These are phyloP conservation scores for Hypomyces rosellus DNA, from an alignment of 2,329 filamentous ascomycete genomes.

Conservation along the genomic window DNA sequence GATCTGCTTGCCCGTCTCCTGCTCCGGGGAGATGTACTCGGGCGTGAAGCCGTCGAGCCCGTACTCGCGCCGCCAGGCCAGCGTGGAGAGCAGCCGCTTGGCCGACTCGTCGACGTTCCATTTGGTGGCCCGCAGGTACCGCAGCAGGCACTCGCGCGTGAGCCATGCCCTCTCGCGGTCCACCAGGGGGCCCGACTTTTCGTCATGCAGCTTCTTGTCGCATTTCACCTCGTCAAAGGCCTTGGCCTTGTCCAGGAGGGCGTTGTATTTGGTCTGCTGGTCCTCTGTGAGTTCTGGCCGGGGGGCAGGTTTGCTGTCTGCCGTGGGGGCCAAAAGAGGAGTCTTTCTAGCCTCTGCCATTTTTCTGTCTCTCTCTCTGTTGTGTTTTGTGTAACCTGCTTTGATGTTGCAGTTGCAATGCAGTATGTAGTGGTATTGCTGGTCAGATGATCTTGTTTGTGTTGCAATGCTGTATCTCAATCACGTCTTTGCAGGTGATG, in stretches of 20 bases:
- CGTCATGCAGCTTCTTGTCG: slow-evolving; percentile 46
- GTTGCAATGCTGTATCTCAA: background rate
- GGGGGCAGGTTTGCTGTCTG: slow-evolving; percentile 51
- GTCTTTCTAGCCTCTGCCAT: slow-evolving; percentile 8
- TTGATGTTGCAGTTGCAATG: background rate
- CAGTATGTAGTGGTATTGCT: background rate
- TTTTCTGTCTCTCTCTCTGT: background rate
- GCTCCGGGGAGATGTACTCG: slow-evolving; percentile 87
- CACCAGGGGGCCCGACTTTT: slow-evolving; percentile 59
- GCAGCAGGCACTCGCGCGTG: slow-evolving; percentile 83
- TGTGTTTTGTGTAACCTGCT: background rate
- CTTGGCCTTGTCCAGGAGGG: slow-evolving; percentile 63
- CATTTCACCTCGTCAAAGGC: slow-evolving; percentile 60
- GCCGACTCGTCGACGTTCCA: slow-evolving; percentile 73
- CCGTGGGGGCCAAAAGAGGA: slow-evolving; percentile 35
- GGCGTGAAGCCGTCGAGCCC: slow-evolving; percentile 71
- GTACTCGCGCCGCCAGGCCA: slow-evolving; percentile 88
- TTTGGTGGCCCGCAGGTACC: slow-evolving; percentile 90
- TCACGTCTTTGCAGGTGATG: background rate
- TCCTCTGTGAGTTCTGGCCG: slow-evolving; percentile 62
- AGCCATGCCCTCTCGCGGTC: slow-evolving; percentile 85
- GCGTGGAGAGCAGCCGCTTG: slow-evolving; percentile 71
- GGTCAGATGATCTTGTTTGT: background rate
- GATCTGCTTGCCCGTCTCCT: slow-evolving; percentile 94
- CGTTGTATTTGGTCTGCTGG: slow-evolving; percentile 74